These are phyloP conservation scores for Cladorrhinum sp. DNA, from an alignment of 2,329 filamentous ascomycete species.

Conservation along the genomic window DNA sequence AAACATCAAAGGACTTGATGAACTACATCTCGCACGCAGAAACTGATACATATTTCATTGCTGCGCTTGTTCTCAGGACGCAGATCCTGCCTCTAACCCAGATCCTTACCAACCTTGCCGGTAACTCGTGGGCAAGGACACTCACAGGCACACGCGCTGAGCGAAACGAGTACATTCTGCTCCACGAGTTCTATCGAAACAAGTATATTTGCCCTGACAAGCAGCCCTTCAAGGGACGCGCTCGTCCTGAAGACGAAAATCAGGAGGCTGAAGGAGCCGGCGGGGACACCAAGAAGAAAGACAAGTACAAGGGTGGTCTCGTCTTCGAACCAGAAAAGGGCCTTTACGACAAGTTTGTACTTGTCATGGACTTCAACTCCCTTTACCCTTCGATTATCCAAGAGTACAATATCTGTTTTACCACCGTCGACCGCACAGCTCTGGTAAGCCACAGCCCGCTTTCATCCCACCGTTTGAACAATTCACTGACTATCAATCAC, in stretches of 20 bases:
- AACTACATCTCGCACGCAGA: conserved; percentile 94
- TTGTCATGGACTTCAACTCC: conserved; percentile 99
- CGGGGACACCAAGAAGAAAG: conserved; percentile 81
- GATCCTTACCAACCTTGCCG: conserved; percentile 91
- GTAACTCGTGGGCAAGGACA: conserved; percentile 97
- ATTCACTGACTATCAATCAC: conserved; percentile 11
- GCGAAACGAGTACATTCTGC: conserved; percentile 97
- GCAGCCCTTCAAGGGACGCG: conserved; percentile 72
- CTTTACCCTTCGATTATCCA: conserved; percentile 98
- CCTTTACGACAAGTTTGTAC: conserved; percentile 94
- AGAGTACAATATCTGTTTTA: conserved; percentile 99
- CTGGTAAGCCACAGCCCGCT: conserved; percentile 52
- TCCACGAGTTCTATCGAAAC: conserved; percentile 94
- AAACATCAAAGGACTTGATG: conserved; percentile 75
- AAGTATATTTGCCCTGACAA: conserved; percentile 99
- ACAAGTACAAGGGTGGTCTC: conserved; percentile 97
- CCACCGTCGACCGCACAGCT: conserved; percentile 78
- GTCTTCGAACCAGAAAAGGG: conserved; percentile 98
- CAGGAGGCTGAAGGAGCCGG: conserved; percentile 64
- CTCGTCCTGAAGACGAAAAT: conserved; percentile 68
- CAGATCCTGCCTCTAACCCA: conserved; percentile 94
- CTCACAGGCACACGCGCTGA: conserved; percentile 93
- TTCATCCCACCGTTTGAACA: neutral
- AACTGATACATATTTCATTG: conserved; percentile 92
- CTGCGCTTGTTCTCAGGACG: conserved; percentile 80